phyloP scores from a whole-genome alignment of 1,284 basidiomycete species.

The Fomes fomentarius region DNA sequence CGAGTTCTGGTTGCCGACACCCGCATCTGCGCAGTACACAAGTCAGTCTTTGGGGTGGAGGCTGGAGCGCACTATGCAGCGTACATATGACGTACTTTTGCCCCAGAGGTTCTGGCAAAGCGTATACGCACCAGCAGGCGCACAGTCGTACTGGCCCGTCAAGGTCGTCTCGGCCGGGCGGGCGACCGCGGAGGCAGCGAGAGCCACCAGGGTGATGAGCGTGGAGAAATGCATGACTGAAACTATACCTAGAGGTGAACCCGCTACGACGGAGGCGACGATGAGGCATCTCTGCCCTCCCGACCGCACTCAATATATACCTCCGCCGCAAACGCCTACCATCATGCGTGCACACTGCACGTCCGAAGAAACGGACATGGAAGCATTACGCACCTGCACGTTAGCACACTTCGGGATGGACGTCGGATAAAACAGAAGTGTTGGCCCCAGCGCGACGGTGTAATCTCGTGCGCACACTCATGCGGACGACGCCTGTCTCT shows the following conservation, averaged over 20 bases:
- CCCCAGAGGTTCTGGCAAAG: constrained; percentile 66
- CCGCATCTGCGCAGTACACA: constrained; percentile 40
- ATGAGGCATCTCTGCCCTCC: background rate
- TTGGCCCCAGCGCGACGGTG: background rate
- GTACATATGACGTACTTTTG: constrained; percentile 38
- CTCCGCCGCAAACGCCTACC: background rate
- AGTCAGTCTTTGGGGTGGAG: background rate
- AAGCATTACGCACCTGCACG: background rate
- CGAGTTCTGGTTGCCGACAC: constrained; percentile 53
- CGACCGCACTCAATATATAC: background rate
- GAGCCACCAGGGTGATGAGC: constrained; percentile 21
- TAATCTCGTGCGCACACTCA: background rate
- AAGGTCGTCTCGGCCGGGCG: no score
- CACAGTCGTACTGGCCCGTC: constrained; percentile 47
- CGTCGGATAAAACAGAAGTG: background rate
- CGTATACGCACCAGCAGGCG: constrained; percentile 48
- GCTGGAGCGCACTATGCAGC: no score
- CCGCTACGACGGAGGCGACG: background rate
- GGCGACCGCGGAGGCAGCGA: constrained; percentile 27
- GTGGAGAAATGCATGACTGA: constrained; percentile 18
- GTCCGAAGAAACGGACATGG: background rate
- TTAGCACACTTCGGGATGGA: background rate
- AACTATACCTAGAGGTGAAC: no score
- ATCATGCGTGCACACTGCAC: background rate
- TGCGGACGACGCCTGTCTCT: background rate